These are phyloP conservation scores for Artemisia argyi DNA, from an alignment of 129 eudicot genomes.

Conservation along the genomic window DNA sequence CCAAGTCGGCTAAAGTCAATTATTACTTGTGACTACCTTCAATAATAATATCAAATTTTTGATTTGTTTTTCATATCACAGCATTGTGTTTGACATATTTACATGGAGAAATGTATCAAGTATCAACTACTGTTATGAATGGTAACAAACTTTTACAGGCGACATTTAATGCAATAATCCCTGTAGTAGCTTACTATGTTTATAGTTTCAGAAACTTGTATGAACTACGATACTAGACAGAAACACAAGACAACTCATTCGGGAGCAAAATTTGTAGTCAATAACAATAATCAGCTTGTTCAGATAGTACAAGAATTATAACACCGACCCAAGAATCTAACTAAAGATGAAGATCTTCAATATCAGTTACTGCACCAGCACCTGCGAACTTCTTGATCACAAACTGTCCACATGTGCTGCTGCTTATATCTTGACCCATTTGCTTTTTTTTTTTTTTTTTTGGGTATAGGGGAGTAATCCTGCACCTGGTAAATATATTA, in stretches of 20 bases:
- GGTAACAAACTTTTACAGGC: too few relatives aligned
- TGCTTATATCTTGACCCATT: constrained; percentile 99
- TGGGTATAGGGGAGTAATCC: too few relatives aligned
- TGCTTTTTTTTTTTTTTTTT: too few relatives aligned
- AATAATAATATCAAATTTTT: neutral
- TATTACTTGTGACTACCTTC: neutral
- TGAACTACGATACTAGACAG: neutral
- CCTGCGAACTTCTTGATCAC: constrained; percentile 65
- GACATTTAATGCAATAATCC: too few relatives aligned
- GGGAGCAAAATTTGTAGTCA: neutral
- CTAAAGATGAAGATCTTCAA: constrained; percentile 80
- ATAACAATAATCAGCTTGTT: constrained; percentile 6
- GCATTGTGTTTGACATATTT: neutral
- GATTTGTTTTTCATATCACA: neutral
- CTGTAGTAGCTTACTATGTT: constrained; percentile 2
- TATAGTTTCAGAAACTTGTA: constrained; percentile 7
- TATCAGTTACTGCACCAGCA: constrained; percentile 72
- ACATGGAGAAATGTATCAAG: too few relatives aligned
- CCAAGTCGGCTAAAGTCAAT: constrained; percentile 26
- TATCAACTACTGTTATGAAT: too few relatives aligned
- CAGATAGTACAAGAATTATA: neutral
- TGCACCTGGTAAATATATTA: too few relatives aligned
- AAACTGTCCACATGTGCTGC: constrained; percentile 98
- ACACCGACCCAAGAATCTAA: constrained; percentile 18
- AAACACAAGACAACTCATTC: neutral